phyloP scores from a whole-genome alignment of 176 grass and related monocot species.

The Triticum timopheevii region DNA sequence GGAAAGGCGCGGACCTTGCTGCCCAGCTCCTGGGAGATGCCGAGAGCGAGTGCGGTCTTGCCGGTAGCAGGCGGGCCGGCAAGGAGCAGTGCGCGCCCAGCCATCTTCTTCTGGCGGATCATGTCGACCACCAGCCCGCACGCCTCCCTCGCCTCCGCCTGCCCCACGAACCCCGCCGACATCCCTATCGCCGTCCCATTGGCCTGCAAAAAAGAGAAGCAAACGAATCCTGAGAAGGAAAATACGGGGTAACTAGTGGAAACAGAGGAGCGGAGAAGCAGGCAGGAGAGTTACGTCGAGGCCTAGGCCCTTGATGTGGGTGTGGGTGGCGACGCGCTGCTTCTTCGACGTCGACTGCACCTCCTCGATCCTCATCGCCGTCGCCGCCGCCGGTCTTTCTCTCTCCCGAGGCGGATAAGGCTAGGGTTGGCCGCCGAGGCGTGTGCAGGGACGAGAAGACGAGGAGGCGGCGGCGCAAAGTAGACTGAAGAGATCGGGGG shows the following conservation, averaged over 20 bases:
- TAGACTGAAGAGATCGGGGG: background rate
- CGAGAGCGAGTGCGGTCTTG: conserved; percentile 86
- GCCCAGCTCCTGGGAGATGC: conserved; percentile 92
- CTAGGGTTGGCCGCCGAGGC: background rate
- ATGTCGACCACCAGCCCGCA: conserved; percentile 78
- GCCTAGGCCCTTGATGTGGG: conserved; percentile 95
- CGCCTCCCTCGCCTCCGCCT: conserved; percentile 74
- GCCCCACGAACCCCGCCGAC: conserved; percentile 85
- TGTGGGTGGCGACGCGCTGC: conserved; percentile 89
- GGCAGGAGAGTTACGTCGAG: conserved; percentile 58
- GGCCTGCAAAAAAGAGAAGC: conserved; percentile 30
- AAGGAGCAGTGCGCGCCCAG: conserved; percentile 78
- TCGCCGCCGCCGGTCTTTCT: background rate
- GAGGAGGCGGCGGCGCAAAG: background rate
- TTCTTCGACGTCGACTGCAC: conserved; percentile 90
- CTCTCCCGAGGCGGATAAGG: background rate
- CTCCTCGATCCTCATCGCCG: conserved; percentile 89
- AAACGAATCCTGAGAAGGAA: conserved; percentile 3
- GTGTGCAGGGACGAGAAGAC: background rate
- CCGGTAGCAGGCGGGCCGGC: conserved; percentile 85
- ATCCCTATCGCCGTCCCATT: conserved; percentile 59
- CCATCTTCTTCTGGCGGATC: conserved; percentile 98
- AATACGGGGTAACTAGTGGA: background rate
- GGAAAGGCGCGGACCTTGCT: conserved; percentile 63
- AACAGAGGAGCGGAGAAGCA: conserved; percentile 5